Conservation (phyloP, 1,284 basidiomycete genomes). For the Austropuccinia psidii region DNA sequence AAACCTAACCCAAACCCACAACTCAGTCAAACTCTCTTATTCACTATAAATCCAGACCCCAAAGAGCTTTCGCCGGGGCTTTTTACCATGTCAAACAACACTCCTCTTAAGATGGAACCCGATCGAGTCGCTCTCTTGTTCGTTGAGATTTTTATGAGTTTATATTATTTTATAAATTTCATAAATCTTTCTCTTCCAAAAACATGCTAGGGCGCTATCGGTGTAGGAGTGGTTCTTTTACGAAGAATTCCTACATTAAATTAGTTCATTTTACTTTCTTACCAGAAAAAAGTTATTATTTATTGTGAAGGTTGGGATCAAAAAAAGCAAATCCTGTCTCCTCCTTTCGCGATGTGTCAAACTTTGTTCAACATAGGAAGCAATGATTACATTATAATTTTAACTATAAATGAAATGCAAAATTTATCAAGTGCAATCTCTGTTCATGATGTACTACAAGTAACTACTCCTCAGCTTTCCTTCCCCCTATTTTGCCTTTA, state of each 20-base stretch:
- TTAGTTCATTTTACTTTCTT: not conserved
- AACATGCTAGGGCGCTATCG: slow-evolving; percentile 14
- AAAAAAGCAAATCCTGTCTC: not conserved
- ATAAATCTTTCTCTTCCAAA: not conserved
- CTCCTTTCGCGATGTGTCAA: not conserved
- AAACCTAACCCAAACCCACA: too few species aligned
- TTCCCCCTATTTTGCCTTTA: too few species aligned
- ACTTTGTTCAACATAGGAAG: not conserved
- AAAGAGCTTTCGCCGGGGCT: too few species aligned
- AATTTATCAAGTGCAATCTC: too few species aligned
- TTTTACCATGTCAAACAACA: slow-evolving; percentile 31
- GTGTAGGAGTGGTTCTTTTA: slow-evolving; percentile 22
- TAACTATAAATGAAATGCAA: too few species aligned
- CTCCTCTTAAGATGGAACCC: slow-evolving; percentile 31
- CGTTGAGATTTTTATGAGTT: too few species aligned
- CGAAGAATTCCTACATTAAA: slow-evolving; percentile 16
- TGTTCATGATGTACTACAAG: too few species aligned
- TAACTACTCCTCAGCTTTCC: too few species aligned
- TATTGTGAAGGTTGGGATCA: too few species aligned
- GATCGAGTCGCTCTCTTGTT: slow-evolving; percentile 34
- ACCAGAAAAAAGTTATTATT: not conserved
- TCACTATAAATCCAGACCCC: too few species aligned
- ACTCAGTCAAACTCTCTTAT: too few species aligned
- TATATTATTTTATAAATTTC: not conserved
- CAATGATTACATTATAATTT: not conserved